Conservation (phyloP, 306 rosid species). For the Acacia confusa region DNA sequence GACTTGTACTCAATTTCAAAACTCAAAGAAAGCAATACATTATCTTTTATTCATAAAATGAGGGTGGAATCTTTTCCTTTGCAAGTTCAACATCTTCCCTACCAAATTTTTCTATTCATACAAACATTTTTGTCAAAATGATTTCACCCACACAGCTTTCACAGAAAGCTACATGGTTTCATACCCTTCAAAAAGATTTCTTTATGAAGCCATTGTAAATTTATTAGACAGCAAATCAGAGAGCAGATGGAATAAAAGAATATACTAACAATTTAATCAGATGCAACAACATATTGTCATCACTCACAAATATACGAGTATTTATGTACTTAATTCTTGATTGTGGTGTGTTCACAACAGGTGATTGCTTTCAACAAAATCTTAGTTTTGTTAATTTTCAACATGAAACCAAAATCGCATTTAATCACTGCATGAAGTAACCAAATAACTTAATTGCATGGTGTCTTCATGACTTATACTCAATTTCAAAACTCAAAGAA, state of each 20-base stretch:
- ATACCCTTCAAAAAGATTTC: constrained; percentile 63
- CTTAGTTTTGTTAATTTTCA: not conserved
- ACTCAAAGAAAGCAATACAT: too few species aligned
- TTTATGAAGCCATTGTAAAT: constrained; percentile 28
- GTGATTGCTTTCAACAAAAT: not conserved
- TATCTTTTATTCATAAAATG: not conserved
- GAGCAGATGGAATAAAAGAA: not conserved
- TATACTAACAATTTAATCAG: not conserved
- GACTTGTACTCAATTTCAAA: not conserved
- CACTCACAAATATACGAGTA: not conserved
- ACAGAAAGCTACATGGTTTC: too few species aligned
- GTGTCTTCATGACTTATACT: not conserved
- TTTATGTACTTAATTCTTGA: not conserved
- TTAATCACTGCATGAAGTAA: not conserved
- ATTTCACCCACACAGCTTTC: not conserved
- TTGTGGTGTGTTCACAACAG: not conserved
- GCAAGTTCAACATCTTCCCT: not conserved
- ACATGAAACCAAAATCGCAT: not conserved
- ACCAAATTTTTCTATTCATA: constrained; percentile 7
- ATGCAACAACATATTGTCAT: not conserved
- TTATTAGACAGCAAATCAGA: not conserved
- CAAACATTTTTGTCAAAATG: constrained; percentile 21
- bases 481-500: too few species aligned
- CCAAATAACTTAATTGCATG: not conserved
- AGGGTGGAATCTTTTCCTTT: not conserved